Evolutionary conservation across 805 yeast species (phyloP), one percentile per base, ranked within the genome.

Genomic region (Myxozyma geophila): DNA sequence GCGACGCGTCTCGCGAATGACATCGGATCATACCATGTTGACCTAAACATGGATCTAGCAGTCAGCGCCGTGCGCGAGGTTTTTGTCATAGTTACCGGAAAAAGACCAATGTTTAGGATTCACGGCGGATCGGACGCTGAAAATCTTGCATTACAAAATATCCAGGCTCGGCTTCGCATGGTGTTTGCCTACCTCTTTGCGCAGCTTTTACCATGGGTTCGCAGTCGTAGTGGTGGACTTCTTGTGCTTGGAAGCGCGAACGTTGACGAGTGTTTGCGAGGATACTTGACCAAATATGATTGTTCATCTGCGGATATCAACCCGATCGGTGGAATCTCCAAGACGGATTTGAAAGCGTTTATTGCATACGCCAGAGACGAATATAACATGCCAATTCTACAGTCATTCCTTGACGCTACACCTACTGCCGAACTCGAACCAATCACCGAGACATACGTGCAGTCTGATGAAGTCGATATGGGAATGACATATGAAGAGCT

Each of bases 391-490:
- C 97, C 97, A 3, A 82, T 95, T 23, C 79, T 95, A 68, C 77
- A 82, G 50, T 88, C 86, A 8, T 95, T 96, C 74, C 79, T 95
- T 53, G 85, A 83, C 70, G 99, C 99, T 0, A 88, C 95, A 0
- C 99, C 99, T 37, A 93, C 99, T 0, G 99, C 99, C 0, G 99
- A 95, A 75, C 82, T 95, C 57, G 99, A 95, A 73, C 99, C 99
- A 41, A 93, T 91, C 59, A 95, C 99, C 0, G 87, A 88, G 68
- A 82, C 85, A 61, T 93, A 95, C 71, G 96, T 93, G 15, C 99
- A 95, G 76, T 89, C 96, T 39, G 99, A 95, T 75, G 99, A 95
- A 76, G 86, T 85, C 13, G 99, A 95, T 74, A 95, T 95, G 99
- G 99, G 99, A 1, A 89, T 96, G 88, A 89, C 97, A 0, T 95